Conservation (phyloP, 2,329 filamentous ascomycete genomes). For the Fusarium foetens region DNA sequence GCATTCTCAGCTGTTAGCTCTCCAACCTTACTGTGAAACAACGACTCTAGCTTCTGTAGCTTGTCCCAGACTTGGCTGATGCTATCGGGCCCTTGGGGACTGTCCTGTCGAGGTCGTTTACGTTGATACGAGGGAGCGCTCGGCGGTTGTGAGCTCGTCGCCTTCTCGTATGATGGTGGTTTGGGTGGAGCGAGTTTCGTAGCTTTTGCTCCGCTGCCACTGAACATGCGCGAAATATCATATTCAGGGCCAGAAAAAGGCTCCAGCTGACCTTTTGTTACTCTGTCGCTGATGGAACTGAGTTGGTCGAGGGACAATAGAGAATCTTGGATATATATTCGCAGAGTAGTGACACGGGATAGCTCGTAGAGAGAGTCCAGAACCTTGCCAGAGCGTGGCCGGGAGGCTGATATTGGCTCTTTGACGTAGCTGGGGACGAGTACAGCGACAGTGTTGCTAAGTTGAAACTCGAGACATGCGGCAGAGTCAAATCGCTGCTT, state of each 20-base stretch:
- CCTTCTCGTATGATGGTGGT: background rate
- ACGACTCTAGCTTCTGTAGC: background rate
- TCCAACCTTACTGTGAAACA: background rate
- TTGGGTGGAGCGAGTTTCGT: background rate
- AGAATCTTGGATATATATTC: constrained; percentile 5
- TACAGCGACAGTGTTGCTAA: background rate
- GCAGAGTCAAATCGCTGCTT: background rate
- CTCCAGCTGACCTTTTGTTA: background rate
- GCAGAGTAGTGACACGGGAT: background rate
- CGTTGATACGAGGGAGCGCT: background rate
- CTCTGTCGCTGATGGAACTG: background rate
- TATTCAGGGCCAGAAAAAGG: background rate
- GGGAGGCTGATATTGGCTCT: background rate
- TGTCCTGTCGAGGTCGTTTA: constrained; percentile 5
- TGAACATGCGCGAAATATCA: constrained; percentile 11
- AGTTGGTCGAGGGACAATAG: background rate
- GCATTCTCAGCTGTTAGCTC: background rate
- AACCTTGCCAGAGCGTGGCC: constrained; percentile 9
- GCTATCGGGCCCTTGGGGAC: background rate
- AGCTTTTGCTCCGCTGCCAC: constrained; percentile 5
- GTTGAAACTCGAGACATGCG: background rate
- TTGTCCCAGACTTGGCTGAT: constrained; percentile 1
- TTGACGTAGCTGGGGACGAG: background rate
- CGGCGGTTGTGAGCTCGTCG: background rate
- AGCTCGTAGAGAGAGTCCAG: constrained; percentile 2